A percentile compares a stretch with the other conserved stretches of the same genome.
These are phyloP conservation scores for Metschnikowia anglica DNA, from an alignment of 805 yeast species.

Conservation along the genomic window DNA sequence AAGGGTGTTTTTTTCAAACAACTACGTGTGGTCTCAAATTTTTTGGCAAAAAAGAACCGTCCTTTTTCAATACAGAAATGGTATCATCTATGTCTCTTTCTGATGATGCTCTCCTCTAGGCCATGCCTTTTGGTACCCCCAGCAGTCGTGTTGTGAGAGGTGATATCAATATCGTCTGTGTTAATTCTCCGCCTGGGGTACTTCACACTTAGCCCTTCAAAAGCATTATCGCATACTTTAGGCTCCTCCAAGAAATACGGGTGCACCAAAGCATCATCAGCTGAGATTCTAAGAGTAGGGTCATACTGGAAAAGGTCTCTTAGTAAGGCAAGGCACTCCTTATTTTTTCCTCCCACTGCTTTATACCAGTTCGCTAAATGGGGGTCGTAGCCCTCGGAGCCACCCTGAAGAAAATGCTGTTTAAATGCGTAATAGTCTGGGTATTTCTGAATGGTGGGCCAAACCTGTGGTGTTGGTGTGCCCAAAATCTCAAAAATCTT, in stretches of 20 bases:
- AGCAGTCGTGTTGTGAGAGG: slow-evolving; percentile 28
- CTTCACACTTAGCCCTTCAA: slow-evolving; percentile 66
- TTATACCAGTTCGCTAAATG: slow-evolving; percentile 84
- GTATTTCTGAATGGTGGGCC: slow-evolving; percentile 77
- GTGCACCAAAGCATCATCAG: slow-evolving; percentile 72
- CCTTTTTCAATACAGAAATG: not conserved
- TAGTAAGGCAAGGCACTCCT: slow-evolving; percentile 64
- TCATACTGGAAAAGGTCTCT: slow-evolving; percentile 73
- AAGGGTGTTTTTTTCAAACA: no score
- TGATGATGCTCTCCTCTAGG: slow-evolving; percentile 7
- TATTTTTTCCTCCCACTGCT: slow-evolving; percentile 72
- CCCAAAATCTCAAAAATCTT: slow-evolving; percentile 93
- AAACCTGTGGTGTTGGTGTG: slow-evolving; percentile 70
- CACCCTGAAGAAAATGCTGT: slow-evolving; percentile 50
- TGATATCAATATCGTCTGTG: slow-evolving; percentile 81
- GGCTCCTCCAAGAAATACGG: slow-evolving; percentile 75
- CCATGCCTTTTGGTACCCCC: slow-evolving; percentile 28
- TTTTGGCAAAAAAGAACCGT: no score
- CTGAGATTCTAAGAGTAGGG: slow-evolving; percentile 76
- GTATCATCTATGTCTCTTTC: slow-evolving; percentile 12
- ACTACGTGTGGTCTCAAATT: no score
- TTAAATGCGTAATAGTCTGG: slow-evolving; percentile 67
- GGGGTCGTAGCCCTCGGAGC: slow-evolving; percentile 52
- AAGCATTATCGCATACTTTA: slow-evolving; percentile 69
- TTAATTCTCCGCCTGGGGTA: slow-evolving; percentile 88